Evolutionary conservation across 306 rosid species (phyloP).

Genomic region (Ochetophila trinervis): DNA sequence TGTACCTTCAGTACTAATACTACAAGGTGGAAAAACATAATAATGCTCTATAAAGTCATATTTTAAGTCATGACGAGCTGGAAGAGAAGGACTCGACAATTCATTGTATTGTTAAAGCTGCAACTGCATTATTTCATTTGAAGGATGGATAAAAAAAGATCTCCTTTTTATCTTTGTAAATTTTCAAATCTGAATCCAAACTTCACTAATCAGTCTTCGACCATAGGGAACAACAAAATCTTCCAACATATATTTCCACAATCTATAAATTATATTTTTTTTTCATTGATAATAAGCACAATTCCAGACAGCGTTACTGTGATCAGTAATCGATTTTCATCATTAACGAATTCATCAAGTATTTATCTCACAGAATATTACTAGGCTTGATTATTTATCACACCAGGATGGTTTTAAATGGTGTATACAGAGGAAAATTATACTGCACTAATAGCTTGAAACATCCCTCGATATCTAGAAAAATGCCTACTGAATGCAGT

Average conservation of each 20-base stretch:
- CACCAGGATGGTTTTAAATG: neutral
- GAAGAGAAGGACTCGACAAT: constrained; percentile 2
- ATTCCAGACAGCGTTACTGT: too few relatives aligned
- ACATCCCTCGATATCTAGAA: neutral
- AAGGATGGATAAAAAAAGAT: constrained; percentile 1
- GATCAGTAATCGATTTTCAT: too few relatives aligned
- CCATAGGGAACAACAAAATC: neutral
- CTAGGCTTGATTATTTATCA: neutral
- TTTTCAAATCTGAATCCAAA: neutral
- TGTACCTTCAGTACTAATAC: neutral
- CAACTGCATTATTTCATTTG: neutral
- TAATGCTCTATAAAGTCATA: neutral
- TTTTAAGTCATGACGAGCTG: neutral
- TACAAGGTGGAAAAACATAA: neutral
- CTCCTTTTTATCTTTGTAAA: neutral
- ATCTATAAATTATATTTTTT: too few relatives aligned
- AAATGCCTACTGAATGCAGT: neutral
- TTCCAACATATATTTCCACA: neutral
- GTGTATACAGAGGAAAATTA: neutral
- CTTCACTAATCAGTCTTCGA: neutral
- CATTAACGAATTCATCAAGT: too few relatives aligned
- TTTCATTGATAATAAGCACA: neutral
- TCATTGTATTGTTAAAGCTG: neutral
- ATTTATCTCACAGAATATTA: neutral
- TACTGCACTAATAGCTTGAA: neutral